These are phyloP conservation scores for Selenicereus undatus DNA, from an alignment of 148 eudicot species.

Conservation along the genomic window DNA sequence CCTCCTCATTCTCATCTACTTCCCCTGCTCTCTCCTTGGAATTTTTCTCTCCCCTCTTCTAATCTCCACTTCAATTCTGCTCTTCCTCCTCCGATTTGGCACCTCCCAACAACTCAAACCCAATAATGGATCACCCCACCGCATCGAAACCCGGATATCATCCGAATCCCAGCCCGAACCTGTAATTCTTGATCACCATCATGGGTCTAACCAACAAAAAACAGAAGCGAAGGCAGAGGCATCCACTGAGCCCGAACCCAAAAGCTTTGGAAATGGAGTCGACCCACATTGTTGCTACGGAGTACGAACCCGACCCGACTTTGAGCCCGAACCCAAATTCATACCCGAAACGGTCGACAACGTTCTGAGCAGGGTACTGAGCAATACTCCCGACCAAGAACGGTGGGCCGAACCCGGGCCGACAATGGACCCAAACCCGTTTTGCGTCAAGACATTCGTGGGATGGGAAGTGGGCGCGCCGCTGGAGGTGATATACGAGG, in stretches of 20 bases:
- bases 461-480: constrained; percentile 75
- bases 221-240: neutral
- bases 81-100: constrained; percentile 55
- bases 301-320: neutral
- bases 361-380: neutral
- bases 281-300: no score
- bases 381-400: neutral
- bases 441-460: constrained; percentile 6
- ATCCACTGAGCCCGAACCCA: neutral
- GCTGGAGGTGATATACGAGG: constrained; percentile 71
- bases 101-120: constrained; percentile 29
- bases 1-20: constrained; percentile 48
- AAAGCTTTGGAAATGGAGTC: no score
- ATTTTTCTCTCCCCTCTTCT: constrained; percentile 46
- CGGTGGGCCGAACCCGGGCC: neutral
- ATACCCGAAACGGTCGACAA: neutral
- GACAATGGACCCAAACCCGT: neutral
- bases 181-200: neutral
- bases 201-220: neutral
- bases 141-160: neutral
- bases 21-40: constrained; percentile 37
- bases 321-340: neutral
- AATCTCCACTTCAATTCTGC: constrained; percentile 44
- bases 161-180: neutral
- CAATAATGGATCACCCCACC: neutral